Evolutionary conservation across 2,329 filamentous ascomycete genomes (phyloP).

Genomic region (Fusarium ambrosium): DNA sequence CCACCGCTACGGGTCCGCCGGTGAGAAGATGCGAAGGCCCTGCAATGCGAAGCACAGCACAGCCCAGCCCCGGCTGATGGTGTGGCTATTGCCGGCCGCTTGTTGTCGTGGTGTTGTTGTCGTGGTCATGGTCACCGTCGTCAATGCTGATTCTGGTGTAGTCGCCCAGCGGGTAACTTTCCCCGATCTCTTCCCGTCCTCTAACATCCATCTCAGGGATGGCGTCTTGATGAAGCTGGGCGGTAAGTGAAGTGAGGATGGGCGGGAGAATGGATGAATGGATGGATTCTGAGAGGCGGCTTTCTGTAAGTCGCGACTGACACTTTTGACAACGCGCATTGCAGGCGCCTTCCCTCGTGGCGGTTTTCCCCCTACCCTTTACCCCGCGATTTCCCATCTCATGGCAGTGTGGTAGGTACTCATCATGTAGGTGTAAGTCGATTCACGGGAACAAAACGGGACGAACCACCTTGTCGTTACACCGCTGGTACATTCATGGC

Average conservation of each 20-base stretch:
- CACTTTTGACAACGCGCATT: slow-evolving; percentile 12
- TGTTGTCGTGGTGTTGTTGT: background rate
- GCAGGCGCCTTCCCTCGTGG: slow-evolving; percentile 26
- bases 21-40: slow-evolving; percentile 2
- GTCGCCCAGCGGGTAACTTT: background rate
- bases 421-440: slow-evolving; percentile 9
- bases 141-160: background rate
- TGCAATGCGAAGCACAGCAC: slow-evolving; percentile 8
- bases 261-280: background rate
- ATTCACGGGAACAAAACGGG: slow-evolving; percentile 7
- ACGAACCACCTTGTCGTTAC: slow-evolving; percentile 2
- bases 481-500: background rate
- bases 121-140: background rate
- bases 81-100: slow-evolving; percentile 14
- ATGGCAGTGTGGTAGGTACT: slow-evolving; percentile 2
- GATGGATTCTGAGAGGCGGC: background rate
- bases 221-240: background rate
- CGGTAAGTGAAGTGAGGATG: background rate
- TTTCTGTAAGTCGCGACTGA: slow-evolving; percentile 6
- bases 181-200: background rate
- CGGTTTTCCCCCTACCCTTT: slow-evolving; percentile 31
- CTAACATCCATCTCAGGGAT: background rate
- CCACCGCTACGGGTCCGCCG: slow-evolving; percentile 34
- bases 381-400: slow-evolving; percentile 43
- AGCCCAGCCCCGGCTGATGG: background rate